Base-by-base conservation (phyloP, 2,329 filamentous ascomycete genomes). In the Ascochyta pisi region DNA sequence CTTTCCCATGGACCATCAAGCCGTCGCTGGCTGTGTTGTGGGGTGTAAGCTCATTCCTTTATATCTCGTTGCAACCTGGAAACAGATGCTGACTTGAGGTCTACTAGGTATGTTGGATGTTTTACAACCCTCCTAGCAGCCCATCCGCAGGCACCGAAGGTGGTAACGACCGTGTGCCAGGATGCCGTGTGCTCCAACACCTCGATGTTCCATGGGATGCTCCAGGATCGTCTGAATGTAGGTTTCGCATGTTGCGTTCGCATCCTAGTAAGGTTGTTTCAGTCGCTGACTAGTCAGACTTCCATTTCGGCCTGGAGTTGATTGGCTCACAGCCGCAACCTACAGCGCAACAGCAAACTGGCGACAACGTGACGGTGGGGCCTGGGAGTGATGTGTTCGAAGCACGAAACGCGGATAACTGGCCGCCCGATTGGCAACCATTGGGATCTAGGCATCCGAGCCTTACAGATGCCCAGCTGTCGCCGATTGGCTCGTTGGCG, bases 1-100 rank as follows among this genome's bases (percentile, higher is more conserved):
- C 59, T 12, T 57, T 77, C 65, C 77, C 77, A 54, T 80, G 77
- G 78, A 78, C 76, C 15, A 77, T 79, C 67, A 74, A 74, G 65
- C 75, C 76, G 0, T 76, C 75, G 35, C 69, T 79, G 43, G 72
- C 77, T 13, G 76, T 79, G 19, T 65, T 79, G 16, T 79, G 77
- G 76, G 77, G 76, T 22, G 76, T 57, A 52, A 49, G 54, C 33
- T 57, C 39, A 16, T 29, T 31, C 33, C 37, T 24, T 10, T 29
- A 16, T 29, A 16, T 16, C 19, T 37, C 15, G 44, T 4, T 37
- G 6, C 12, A 38, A 6, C n/a, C 9, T 40, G 16, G 26, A 13
- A 16, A 49, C 19, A 15, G 8, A 27, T 27, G 44, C 54, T 57
- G 34, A 57, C 39, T 42, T 29, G 15, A 40, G 10, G 19, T 29